phyloP scores from a whole-genome alignment of 306 rosid species.

The Herpetospermum pedunculosum region DNA sequence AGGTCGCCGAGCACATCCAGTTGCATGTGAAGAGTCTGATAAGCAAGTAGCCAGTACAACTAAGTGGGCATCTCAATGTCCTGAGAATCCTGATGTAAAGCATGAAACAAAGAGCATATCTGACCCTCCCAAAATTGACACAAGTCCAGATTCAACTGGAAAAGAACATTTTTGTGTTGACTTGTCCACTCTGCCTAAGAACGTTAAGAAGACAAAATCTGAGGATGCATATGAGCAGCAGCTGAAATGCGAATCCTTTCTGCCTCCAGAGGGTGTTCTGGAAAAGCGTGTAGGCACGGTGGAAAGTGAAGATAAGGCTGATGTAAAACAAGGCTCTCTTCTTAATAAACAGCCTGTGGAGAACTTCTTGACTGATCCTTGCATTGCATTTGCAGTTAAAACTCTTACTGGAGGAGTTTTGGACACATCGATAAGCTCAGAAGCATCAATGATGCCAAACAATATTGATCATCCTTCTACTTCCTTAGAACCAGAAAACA shows the following conservation, averaged over 20 bases:
- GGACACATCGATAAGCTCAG: conserved; percentile 25
- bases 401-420: conserved; percentile 51
- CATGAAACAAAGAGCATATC: conserved; percentile 12
- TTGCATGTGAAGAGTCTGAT: conserved; percentile 20
- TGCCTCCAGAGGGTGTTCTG: conserved; percentile 5
- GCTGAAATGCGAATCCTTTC: conserved; percentile 3
- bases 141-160: conserved; percentile 8
- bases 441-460: conserved; percentile 10
- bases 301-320: conserved; percentile 13
- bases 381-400: conserved; percentile 84
- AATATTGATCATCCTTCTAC: conserved; percentile 15
- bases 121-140: neutral
- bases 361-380: conserved; percentile 70
- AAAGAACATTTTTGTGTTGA: neutral
- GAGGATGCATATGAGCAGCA: conserved; percentile 11
- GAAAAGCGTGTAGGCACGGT: conserved; percentile 12
- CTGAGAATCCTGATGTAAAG: conserved; percentile 8
- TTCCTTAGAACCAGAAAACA: neutral
- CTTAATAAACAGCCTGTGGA: conserved; percentile 35
- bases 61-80: conserved; percentile 15
- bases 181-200: conserved; percentile 10
- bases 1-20: conserved; percentile 24
- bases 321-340: conserved; percentile 21
- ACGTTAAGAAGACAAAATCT: conserved; percentile 11
- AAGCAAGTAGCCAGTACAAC: conserved; percentile 17